Evolutionary conservation across 441 rosid species (phyloP), one percentile per base, ranked within the genome.

Genomic region (Brassica hybrid): DNA sequence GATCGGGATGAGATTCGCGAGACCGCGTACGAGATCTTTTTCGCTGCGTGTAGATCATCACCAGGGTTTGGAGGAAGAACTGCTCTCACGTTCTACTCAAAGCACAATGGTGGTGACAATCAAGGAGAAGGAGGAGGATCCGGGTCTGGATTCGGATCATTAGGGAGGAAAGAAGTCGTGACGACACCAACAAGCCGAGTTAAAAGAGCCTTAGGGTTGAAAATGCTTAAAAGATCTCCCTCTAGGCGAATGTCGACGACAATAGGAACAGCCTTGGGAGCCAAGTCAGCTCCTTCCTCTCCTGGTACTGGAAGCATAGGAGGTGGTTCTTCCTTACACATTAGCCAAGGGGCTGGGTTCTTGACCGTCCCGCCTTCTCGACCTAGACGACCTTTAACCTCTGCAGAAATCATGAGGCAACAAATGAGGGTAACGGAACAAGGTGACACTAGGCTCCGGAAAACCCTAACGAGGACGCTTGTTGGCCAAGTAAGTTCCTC

Each of bases 31-130:
- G 54, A 48, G 54, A 48, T 48, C 54, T 48, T 48, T 48, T 48
- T 48, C 17, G 54, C 54, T n/a, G 54, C 54, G 16, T 48, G 54
- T 48, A 48, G 54, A 48, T 48, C 54, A 48, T 13, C 54, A 48
- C 54, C 54, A 48, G 54, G 54, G 54, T 48, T 48, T 48, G 54
- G 54, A 13, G 54, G 54, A 0, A 48, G 54, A 48, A 48, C 54
- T 0, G 54, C 54, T 48, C 54, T 48, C 54, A 48, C 54, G 54
- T 48, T 48, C 54, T 48, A 48, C 7, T 48, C 54, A 4, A 48
- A 48, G 17, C 54, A 48, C 54, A 48, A 48, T 48, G 54, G 54
- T 48, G 54, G 54, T 48, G 54, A 48, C 54, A 48, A 48, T 48
- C 54, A 48, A 48, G 54, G 54, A 48, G 54, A 48, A 13, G 54